Base-by-base conservation (phyloP, 129 eudicot genomes). In the Tagetes erecta region DNA sequence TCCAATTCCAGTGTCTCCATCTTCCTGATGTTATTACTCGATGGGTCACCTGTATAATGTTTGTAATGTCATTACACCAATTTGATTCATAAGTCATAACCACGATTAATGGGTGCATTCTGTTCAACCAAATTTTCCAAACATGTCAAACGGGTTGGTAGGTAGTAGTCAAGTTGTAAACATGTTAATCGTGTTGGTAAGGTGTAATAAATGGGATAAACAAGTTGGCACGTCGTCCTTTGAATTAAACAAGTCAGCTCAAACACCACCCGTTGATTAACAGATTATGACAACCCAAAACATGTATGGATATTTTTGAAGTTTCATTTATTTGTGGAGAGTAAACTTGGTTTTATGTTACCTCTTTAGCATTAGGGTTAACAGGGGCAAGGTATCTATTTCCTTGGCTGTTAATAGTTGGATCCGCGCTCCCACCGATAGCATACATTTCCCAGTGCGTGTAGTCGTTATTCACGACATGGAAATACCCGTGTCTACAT, bases 371-470 rank as follows among this genome's bases (percentile, higher is more conserved):
- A 4, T 8, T 8, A 3, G 66, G 66, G 41, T 59, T 59, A 11
- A 11, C 41, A 4, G 66, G 66, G 66, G 41, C 41, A 59, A 59
- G 66, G 66, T 59, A 59, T 59, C 66, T 36, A 7, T 59, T 59
- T 11, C 66, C 66, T 59, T 59, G 41, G 6, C 66, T 59, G 42
- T 34, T 59, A 11, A 59, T 59, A 11, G 66, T 59, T 0, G 66
- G 66, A 34, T 59, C 41, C 0, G 66, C 41, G 3, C 66, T 59
- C 7, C 41, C 66, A 59, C 66, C 66, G 3, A 59, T 59, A 9
- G 66, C 66, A 59, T 59, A 59, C 66, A 59, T 59, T 35, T 34
- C 66, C 66, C 66, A 59, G 66, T 59, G 66, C 2, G 66, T 59
- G 40, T 59, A 59, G 41, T 59, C 66, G 1, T 59, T 59, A 35